A percentile compares a stretch with the other conserved stretches of the same genome.
Evolutionary conservation across 371 early-diverging fungal genomes (phyloP).

Genomic region (Entomophthora muscae): DNA sequence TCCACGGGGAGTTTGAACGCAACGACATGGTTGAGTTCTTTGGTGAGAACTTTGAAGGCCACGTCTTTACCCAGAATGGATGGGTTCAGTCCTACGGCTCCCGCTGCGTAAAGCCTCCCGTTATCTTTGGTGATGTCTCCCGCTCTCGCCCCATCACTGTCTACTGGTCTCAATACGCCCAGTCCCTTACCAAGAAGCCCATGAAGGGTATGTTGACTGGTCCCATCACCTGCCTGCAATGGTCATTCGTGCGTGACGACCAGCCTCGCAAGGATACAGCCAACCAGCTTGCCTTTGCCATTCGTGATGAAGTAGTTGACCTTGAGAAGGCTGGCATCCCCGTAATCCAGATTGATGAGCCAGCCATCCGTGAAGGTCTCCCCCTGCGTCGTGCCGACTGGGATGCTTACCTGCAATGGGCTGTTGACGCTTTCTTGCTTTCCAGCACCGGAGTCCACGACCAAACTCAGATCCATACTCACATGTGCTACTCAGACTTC

Average conservation of each 20-base stretch:
- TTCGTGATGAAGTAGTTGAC: conserved; percentile 89
- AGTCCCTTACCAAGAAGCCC: conserved; percentile 66
- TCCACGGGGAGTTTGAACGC: conserved; percentile 93
- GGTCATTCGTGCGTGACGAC: conserved; percentile 96
- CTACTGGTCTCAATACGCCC: conserved; percentile 60
- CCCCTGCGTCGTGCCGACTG: conserved; percentile 64
- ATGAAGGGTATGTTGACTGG: conserved; percentile 96
- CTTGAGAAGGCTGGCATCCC: conserved; percentile 82
- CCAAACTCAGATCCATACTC: conserved; percentile 90
- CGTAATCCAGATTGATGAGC: conserved; percentile 94
- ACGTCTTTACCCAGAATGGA: conserved; percentile 81
- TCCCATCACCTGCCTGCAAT: conserved; percentile 85
- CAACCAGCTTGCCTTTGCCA: conserved; percentile 82
- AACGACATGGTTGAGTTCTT: conserved; percentile 91
- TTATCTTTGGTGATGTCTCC: conserved; percentile 81
- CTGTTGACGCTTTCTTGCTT: conserved; percentile 84
- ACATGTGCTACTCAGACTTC: conserved; percentile 96
- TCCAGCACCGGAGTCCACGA: conserved; percentile 73
- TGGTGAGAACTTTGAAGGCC: conserved; percentile 70
- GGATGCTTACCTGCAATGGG: conserved; percentile 84
- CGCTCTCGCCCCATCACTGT: conserved; percentile 87
- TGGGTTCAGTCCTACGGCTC: conserved; percentile 96
- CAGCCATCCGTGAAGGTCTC: conserved; percentile 95
- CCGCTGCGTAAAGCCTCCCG: conserved; percentile 85
- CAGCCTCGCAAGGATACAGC: conserved; percentile 70